Percentiles rank a stretch among this genome's conserved stretches.
Evolutionary conservation across 495 filamentous ascomycete genomes (phyloP).

Genomic region (Usnea hakonensis): DNA sequence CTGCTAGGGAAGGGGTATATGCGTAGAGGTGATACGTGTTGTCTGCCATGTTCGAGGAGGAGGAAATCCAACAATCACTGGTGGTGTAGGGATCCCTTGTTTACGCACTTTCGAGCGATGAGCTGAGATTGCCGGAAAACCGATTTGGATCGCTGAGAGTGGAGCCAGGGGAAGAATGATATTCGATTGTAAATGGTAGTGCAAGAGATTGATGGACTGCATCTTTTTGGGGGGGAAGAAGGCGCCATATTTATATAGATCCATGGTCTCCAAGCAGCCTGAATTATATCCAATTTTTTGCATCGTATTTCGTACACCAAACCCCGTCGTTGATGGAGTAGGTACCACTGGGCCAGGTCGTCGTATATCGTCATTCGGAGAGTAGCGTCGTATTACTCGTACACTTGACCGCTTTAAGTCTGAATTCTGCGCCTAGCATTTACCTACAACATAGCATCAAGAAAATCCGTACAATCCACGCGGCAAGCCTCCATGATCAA

Average conservation of each 20-base stretch:
- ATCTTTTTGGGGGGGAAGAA: neutral
- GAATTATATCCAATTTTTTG: neutral
- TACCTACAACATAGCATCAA: too few species aligned
- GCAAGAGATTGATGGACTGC: neutral
- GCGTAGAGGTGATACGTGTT: neutral
- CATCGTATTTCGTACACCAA: neutral
- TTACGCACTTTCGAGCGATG: neutral
- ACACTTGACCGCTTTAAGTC: neutral
- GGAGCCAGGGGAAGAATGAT: neutral
- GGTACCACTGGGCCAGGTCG: neutral
- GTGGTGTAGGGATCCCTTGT: neutral
- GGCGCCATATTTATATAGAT: neutral
- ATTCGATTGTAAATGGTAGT: neutral
- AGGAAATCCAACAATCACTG: neutral
- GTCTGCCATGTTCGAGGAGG: neutral
- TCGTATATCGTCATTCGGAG: too few species aligned
- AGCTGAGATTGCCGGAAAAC: neutral
- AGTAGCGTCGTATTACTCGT: neutral
- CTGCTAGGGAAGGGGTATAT: neutral
- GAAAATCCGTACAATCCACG: too few species aligned
- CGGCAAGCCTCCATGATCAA: too few species aligned
- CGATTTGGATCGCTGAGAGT: neutral
- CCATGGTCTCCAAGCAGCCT: neutral
- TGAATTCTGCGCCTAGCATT: too few species aligned
- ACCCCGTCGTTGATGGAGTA: neutral